Percentiles rank a stretch among this genome's conserved stretches.
phyloP scores from a whole-genome alignment of 2,329 filamentous ascomycete species.

The Lachnellula hyalina region DNA sequence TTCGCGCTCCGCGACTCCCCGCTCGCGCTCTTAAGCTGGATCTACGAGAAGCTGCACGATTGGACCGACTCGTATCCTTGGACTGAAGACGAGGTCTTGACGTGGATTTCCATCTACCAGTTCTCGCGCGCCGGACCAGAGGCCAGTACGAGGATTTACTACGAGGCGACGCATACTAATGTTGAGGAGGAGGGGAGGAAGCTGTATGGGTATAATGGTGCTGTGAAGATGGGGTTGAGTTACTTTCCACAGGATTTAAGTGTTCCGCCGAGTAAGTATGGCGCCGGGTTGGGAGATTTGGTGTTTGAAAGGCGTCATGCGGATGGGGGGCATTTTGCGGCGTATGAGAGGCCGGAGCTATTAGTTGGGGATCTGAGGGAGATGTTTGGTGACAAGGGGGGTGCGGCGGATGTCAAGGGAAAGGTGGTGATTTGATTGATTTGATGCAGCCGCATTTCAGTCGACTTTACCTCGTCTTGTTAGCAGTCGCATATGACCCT shows the following conservation, averaged over 20 bases:
- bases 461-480: no score
- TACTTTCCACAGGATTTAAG: conserved; percentile 55
- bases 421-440: not conserved
- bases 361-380: conserved; percentile 46
- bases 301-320: conserved; percentile 44
- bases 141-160: conserved; percentile 65
- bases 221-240: conserved; percentile 47
- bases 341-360: conserved; percentile 50
- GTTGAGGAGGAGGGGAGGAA: not conserved
- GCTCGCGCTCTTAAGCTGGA: conserved; percentile 67
- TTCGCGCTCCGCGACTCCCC: conserved; percentile 66
- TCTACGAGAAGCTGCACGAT: conserved; percentile 73
- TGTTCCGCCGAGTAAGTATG: conserved; percentile 50
- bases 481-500: no score
- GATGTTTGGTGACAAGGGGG: conserved; percentile 50
- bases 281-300: conserved; percentile 49
- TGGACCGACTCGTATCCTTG: conserved; percentile 70
- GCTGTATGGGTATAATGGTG: conserved; percentile 6
- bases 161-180: conserved; percentile 49
- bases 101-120: conserved; percentile 69
- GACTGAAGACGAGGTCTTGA: conserved; percentile 71
- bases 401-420: conserved; percentile 33
- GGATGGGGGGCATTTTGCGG: conserved; percentile 48
- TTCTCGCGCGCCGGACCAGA: conserved; percentile 66
- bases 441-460: not conserved